Evolutionary conservation across 352 stramenopile genomes (phyloP).

Genomic region (Albugo candida): DNA sequence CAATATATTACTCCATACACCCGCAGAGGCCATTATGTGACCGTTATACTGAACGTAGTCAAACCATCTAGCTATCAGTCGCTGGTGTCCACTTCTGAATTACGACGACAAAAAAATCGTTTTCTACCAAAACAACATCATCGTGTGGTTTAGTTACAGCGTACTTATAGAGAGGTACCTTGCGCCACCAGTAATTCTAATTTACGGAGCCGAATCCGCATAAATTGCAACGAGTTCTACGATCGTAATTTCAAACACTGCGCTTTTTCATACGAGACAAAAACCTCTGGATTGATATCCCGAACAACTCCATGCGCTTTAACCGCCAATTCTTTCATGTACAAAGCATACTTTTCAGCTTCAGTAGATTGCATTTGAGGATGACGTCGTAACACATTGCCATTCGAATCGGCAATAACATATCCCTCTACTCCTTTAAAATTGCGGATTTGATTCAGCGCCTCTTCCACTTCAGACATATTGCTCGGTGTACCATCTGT

Average conservation of each 20-base stretch:
- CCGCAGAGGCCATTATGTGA: too few relatives aligned
- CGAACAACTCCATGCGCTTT: conserved; percentile 83
- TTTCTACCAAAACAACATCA: conserved; percentile 23
- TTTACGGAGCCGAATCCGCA: conserved; percentile 84
- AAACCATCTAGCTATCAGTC: too few relatives aligned
- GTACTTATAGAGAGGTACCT: conserved; percentile 18
- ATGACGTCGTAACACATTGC: conserved; percentile 77
- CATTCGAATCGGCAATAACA: conserved; percentile 85
- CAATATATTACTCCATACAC: too few relatives aligned
- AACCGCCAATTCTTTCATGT: conserved; percentile 81
- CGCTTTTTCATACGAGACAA: too few relatives aligned
- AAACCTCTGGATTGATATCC: conserved; percentile 85
- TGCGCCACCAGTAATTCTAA: conserved; percentile 87
- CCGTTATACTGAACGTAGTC: too few relatives aligned
- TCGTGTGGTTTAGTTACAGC: background rate
- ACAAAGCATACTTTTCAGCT: conserved; percentile 81
- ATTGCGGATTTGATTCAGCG: conserved; percentile 87
- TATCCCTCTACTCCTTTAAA: conserved; percentile 89
- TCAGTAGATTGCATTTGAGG: conserved; percentile 79
- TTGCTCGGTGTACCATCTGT: background rate
- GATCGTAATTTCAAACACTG: background rate
- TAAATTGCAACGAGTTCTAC: conserved; percentile 83
- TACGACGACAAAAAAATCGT: conserved; percentile 86
- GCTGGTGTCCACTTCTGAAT: conserved; percentile 83
- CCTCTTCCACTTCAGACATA: conserved; percentile 88